Conservation (phyloP, 2,329 filamentous ascomycete genomes). For the Didymella arachidicola region DNA sequence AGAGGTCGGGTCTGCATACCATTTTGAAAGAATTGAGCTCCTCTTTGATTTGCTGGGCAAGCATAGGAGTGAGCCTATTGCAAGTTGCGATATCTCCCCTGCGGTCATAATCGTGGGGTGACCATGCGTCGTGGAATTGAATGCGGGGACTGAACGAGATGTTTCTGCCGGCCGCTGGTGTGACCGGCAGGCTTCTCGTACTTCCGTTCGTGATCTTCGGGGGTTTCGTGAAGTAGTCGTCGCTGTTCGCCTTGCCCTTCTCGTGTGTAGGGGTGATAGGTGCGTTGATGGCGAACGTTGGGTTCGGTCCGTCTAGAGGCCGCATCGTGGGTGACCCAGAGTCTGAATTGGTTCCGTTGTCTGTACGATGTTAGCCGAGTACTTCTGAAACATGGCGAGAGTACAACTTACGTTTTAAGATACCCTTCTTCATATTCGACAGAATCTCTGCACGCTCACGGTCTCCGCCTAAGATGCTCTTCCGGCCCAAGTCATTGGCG, state of each 20-base stretch:
- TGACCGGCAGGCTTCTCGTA: slow-evolving; percentile 80
- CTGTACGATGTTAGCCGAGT: slow-evolving; percentile 36
- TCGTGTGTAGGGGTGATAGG: slow-evolving; percentile 88
- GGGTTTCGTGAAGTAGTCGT: slow-evolving; percentile 88
- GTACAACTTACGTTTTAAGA: slow-evolving; percentile 78
- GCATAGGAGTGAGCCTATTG: slow-evolving; percentile 94
- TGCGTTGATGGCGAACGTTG: slow-evolving; percentile 80
- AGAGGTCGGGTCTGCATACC: slow-evolving; percentile 63
- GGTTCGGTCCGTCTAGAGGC: slow-evolving; percentile 67
- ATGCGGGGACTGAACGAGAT: slow-evolving; percentile 88
- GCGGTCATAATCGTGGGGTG: slow-evolving; percentile 92
- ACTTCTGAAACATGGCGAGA: not conserved
- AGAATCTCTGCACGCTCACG: slow-evolving; percentile 89
- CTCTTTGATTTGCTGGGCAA: slow-evolving; percentile 99
- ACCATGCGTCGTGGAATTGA: slow-evolving; percentile 96
- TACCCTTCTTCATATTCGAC: slow-evolving; percentile 92
- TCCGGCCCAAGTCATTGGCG: slow-evolving; percentile 67
- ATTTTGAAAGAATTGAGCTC: slow-evolving; percentile 99
- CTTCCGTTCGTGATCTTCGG: slow-evolving; percentile 74
- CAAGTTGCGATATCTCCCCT: slow-evolving; percentile 96
- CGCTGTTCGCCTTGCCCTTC: slow-evolving; percentile 58
- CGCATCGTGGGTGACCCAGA: slow-evolving; percentile 73
- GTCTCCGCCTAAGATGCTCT: slow-evolving; percentile 91
- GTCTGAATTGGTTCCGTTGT: slow-evolving; percentile 64
- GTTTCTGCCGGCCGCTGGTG: slow-evolving; percentile 72